phyloP scores from a whole-genome alignment of 805 yeast species.

The Sugiyamaella smithiae region DNA sequence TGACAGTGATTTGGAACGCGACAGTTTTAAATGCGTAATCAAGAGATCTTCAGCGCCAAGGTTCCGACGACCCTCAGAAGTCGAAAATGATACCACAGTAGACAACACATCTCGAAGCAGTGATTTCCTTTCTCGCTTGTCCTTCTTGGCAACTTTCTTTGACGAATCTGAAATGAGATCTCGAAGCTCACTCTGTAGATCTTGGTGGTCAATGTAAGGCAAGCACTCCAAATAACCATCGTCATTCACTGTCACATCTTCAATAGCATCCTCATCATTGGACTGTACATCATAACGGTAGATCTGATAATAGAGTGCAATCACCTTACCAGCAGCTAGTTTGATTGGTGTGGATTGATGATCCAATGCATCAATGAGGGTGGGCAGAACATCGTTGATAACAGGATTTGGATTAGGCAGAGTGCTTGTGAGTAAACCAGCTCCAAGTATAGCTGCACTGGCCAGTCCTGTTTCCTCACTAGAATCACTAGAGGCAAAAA shows the following conservation, averaged over 20 bases:
- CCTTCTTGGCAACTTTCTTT: conserved; percentile 59
- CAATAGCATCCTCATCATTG: conserved; percentile 34
- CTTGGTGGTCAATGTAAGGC: conserved; percentile 42
- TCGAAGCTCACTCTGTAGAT: conserved; percentile 27
- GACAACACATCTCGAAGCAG: conserved; percentile 56
- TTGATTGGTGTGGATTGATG: conserved; percentile 46
- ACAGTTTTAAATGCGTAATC: conserved; percentile 29
- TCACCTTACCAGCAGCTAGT: conserved; percentile 53
- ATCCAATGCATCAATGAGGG: conserved; percentile 44
- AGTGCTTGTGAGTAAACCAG: conserved; percentile 26
- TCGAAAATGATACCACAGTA: conserved; percentile 44
- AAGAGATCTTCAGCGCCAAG: conserved; percentile 20
- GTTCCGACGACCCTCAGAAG: conserved; percentile 32
- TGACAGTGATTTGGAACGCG: conserved; percentile 27
- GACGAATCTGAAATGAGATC: conserved; percentile 49
- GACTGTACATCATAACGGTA: conserved; percentile 39
- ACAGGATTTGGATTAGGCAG: conserved; percentile 41
- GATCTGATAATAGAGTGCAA: conserved; percentile 56
- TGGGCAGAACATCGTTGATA: conserved; percentile 41
- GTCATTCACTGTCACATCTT: conserved; percentile 39
- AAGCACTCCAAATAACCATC: conserved; percentile 56
- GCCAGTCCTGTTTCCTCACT: conserved; percentile 29
- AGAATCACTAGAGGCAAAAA: conserved; percentile 21
- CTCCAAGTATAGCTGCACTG: conserved; percentile 30
- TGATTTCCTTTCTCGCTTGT: conserved; percentile 57